Conservation (phyloP, 2,329 filamentous ascomycete species). For the Orbilia javanica region DNA sequence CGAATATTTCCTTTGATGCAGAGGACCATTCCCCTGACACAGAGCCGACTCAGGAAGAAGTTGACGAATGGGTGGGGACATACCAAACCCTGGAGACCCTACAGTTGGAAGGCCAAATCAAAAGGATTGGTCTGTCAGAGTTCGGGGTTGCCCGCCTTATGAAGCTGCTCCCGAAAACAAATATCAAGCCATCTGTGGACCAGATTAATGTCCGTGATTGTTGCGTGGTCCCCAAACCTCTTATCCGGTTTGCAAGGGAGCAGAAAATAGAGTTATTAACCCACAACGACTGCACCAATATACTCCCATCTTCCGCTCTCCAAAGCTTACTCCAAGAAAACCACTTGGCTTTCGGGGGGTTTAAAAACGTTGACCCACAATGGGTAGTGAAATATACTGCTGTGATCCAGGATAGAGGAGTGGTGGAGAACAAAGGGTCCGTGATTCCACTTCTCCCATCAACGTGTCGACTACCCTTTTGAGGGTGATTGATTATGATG, state of each 20-base stretch:
- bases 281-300: conserved; percentile 93
- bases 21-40: conserved; percentile 70
- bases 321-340: conserved; percentile 84
- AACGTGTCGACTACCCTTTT: neutral
- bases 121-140: conserved; percentile 85
- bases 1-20: conserved; percentile 91
- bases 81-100: conserved; percentile 76
- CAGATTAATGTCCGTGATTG: conserved; percentile 98
- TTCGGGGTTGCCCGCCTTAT: conserved; percentile 86
- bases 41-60: conserved; percentile 63
- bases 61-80: conserved; percentile 58
- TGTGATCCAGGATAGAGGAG: conserved; percentile 90
- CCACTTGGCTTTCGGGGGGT: conserved; percentile 1
- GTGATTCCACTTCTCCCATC: conserved; percentile 11
- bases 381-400: conserved; percentile 99
- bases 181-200: conserved; percentile 82
- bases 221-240: conserved; percentile 90
- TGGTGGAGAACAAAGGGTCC: conserved; percentile 98
- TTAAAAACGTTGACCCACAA: conserved; percentile 80
- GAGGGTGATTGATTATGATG: neutral
- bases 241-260: conserved; percentile 85
- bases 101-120: conserved; percentile 77
- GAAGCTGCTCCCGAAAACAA: conserved; percentile 79
- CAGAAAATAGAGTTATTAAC: conserved; percentile 88
- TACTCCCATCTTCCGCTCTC: conserved; percentile 86